phyloP scores from a whole-genome alignment of 371 early-diverging fungal genomes.

The Mortierella polycephala region DNA sequence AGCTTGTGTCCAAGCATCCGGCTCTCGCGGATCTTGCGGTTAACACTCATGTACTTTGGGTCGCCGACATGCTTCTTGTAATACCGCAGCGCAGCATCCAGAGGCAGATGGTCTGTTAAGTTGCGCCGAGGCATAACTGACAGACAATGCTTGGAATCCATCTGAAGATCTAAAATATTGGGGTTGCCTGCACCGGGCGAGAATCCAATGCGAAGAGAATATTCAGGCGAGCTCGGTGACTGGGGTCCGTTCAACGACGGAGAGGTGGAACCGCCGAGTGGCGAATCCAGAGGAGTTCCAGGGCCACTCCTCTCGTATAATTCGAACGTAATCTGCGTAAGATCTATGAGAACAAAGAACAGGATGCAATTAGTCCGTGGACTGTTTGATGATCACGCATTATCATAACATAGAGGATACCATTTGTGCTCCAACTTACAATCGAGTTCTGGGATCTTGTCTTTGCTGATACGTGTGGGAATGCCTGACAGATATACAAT shows the following conservation, averaged over 20 bases:
- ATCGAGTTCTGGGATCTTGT: slow-evolving; percentile 88
- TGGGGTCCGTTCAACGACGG: slow-evolving; percentile 1
- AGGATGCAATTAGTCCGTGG: background rate
- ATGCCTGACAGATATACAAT: slow-evolving; percentile 88
- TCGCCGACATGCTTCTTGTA: slow-evolving; percentile 54
- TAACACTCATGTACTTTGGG: slow-evolving; percentile 52
- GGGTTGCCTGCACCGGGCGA: slow-evolving; percentile 93
- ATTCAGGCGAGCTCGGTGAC: slow-evolving; percentile 67
- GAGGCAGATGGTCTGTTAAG: slow-evolving; percentile 63
- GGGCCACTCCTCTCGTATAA: slow-evolving; percentile 89
- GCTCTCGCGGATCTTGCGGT: slow-evolving; percentile 47
- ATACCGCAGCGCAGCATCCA: slow-evolving; percentile 60
- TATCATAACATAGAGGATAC: background rate
- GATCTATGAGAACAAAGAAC: slow-evolving; percentile 56
- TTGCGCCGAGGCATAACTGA: slow-evolving; percentile 76
- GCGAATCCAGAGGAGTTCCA: slow-evolving; percentile 30
- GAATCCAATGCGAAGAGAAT: slow-evolving; percentile 91
- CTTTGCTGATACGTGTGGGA: slow-evolving; percentile 75
- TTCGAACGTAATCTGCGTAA: slow-evolving; percentile 98
- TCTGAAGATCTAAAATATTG: slow-evolving; percentile 87
- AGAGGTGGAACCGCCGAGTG: background rate
- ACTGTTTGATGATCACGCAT: background rate
- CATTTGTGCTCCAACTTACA: slow-evolving; percentile 64
- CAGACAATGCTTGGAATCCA: slow-evolving; percentile 90
- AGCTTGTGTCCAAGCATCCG: slow-evolving; percentile 46